Percentiles rank a stretch among this genome's conserved stretches.
Conservation (phyloP, 306 rosid species). For the Malus orientalis region DNA sequence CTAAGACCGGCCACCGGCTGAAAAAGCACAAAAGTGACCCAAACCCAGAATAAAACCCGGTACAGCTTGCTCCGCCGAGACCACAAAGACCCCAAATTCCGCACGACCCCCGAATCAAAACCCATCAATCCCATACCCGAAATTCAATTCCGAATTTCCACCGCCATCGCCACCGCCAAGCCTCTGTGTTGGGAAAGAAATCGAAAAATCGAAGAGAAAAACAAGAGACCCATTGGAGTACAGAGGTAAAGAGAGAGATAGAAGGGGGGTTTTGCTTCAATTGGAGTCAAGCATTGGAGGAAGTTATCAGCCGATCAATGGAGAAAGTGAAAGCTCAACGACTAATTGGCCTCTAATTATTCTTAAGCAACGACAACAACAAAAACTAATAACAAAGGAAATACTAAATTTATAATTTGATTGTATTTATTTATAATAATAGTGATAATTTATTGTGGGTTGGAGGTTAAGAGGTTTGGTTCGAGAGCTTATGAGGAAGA, state of each 20-base stretch:
- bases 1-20: constrained; percentile 68
- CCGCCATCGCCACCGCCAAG: constrained; percentile 21
- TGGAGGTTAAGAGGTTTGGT: neutral
- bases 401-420: neutral
- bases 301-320: constrained; percentile 46
- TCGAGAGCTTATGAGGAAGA: neutral
- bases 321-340: constrained; percentile 76
- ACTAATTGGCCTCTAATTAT: constrained; percentile 45
- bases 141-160: constrained; percentile 35
- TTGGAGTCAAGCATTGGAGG: constrained; percentile 47
- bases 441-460: neutral
- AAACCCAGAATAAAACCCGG: constrained; percentile 33
- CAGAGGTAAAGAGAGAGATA: constrained; percentile 29
- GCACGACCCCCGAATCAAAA: constrained; percentile 37
- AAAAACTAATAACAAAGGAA: neutral
- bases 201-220: constrained; percentile 20
- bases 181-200: constrained; percentile 22
- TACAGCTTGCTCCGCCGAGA: constrained; percentile 25
- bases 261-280: constrained; percentile 54
- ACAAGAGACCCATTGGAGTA: constrained; percentile 39
- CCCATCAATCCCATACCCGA: constrained; percentile 27
- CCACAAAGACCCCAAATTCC: constrained; percentile 28
- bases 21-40: constrained; percentile 33
- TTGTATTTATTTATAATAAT: neutral
- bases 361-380: neutral